These are phyloP conservation scores for Polychytrium aggregatum DNA, from an alignment of 192 early-diverging fungal species.

Conservation along the genomic window DNA sequence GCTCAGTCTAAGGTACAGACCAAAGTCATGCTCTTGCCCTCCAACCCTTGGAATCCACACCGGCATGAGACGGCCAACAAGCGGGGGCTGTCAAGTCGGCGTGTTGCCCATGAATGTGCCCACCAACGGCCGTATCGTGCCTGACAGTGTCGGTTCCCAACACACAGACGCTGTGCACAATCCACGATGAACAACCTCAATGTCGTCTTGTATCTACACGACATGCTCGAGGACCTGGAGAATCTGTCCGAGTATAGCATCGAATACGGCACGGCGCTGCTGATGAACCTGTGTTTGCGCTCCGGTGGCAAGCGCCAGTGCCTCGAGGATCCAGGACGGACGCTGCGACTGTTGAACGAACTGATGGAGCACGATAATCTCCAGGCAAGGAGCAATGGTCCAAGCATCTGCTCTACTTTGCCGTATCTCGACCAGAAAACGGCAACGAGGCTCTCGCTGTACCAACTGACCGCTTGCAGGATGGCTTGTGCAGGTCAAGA, in stretches of 20 bases:
- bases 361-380: conserved; percentile 29
- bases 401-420: too few relatives aligned
- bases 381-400: conserved; percentile 22
- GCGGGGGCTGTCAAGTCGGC: too few relatives aligned
- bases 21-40: too few relatives aligned
- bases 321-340: conserved; percentile 9
- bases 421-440: too few relatives aligned
- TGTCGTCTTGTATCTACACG: conserved; percentile 18
- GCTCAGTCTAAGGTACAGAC: conserved; percentile 31
- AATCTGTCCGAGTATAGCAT: conserved; percentile 25
- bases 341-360: conserved; percentile 12
- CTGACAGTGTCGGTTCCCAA: too few relatives aligned
- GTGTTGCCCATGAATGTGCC: too few relatives aligned
- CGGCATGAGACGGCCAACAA: too few relatives aligned
- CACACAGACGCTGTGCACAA: conserved; percentile 25
- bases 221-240: conserved; percentile 21
- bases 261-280: conserved; percentile 31
- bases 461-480: background rate
- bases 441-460: too few relatives aligned
- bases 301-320: conserved; percentile 27
- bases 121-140: too few relatives aligned
- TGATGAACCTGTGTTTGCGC: conserved; percentile 43
- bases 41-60: too few relatives aligned
- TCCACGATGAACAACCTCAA: conserved; percentile 24
- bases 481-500: conserved; percentile 26